phyloP scores from a whole-genome alignment of 2,329 filamentous ascomycete species.

The Aspergillus sp. region DNA sequence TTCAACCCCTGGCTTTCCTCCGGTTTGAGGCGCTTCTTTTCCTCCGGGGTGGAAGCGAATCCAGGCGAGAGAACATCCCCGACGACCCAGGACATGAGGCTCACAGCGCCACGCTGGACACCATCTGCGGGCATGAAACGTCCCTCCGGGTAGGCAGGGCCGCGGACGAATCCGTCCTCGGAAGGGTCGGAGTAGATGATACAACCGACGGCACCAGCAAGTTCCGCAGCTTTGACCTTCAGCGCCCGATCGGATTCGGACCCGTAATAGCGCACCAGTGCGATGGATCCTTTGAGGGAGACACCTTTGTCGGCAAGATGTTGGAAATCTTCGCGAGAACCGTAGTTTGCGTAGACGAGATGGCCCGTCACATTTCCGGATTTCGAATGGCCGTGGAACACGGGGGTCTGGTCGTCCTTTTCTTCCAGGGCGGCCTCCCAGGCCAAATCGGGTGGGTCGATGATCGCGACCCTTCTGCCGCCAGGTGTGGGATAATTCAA shows the following conservation, averaged over 20 bases:
- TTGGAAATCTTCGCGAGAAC: constrained; percentile 79
- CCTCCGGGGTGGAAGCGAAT: constrained; percentile 57
- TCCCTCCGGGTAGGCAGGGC: constrained; percentile 71
- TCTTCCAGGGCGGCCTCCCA: constrained; percentile 89
- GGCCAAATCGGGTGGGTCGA: constrained; percentile 63
- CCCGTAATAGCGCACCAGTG: constrained; percentile 76
- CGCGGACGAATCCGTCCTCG: constrained; percentile 76
- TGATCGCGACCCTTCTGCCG: constrained; percentile 77
- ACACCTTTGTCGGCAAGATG: constrained; percentile 68
- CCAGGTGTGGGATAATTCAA: constrained; percentile 81
- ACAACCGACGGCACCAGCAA: constrained; percentile 81
- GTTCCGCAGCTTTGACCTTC: constrained; percentile 86
- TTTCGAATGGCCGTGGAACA: constrained; percentile 87
- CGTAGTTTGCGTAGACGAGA: constrained; percentile 89
- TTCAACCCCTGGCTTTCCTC: constrained; percentile 70
- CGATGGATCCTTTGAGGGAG: constrained; percentile 74
- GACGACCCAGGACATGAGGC: constrained; percentile 75
- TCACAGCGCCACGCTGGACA: constrained; percentile 79
- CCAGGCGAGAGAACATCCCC: constrained; percentile 93
- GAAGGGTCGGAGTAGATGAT: constrained; percentile 89
- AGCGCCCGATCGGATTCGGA: constrained; percentile 68
- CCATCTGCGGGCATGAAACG: constrained; percentile 77
- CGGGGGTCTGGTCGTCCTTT: constrained; percentile 69
- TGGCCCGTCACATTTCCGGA: constrained; percentile 82
- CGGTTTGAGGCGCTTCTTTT: constrained; percentile 61